Percentiles rank a stretch among this genome's conserved stretches.
Conservation (phyloP, 257 asterid species). For the Parsonsia alboflavescens region DNA sequence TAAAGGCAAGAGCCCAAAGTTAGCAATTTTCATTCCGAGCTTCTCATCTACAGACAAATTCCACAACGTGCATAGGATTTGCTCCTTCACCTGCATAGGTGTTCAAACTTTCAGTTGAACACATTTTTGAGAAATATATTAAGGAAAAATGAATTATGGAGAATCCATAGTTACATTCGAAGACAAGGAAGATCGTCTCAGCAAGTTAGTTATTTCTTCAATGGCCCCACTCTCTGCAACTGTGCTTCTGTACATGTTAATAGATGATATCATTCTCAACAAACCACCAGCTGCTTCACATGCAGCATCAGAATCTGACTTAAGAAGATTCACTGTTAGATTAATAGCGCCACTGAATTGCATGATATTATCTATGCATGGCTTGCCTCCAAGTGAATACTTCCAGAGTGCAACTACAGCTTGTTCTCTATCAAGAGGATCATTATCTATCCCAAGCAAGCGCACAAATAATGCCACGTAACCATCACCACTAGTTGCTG, state of each 20-base stretch:
- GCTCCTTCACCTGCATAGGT: conserved; percentile 76
- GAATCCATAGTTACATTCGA: conserved; percentile 37
- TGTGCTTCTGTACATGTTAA: conserved; percentile 52
- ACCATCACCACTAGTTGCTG: conserved; percentile 44
- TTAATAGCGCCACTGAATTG: conserved; percentile 53
- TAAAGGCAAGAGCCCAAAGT: conserved; percentile 54
- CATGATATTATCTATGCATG: conserved; percentile 64
- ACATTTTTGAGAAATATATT: conserved; percentile 14
- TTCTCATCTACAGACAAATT: conserved; percentile 80
- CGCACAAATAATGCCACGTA: conserved; percentile 60
- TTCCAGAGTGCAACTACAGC: conserved; percentile 75
- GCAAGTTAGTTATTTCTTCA: conserved; percentile 62
- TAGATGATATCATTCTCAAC: conserved; percentile 53
- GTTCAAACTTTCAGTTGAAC: conserved; percentile 22
- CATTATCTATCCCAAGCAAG: conserved; percentile 83
- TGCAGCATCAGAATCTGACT: conserved; percentile 59
- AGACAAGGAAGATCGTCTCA: conserved; percentile 55
- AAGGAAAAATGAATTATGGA: neutral
- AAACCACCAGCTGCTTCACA: conserved; percentile 91
- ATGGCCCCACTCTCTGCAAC: conserved; percentile 80
- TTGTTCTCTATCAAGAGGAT: conserved; percentile 70
- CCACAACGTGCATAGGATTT: conserved; percentile 62
- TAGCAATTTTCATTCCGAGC: conserved; percentile 44
- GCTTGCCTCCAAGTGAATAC: conserved; percentile 77
- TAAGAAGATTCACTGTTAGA: conserved; percentile 72